phyloP scores from a whole-genome alignment of 2,329 filamentous ascomycete species.

The Trichophyton benhamiae region DNA sequence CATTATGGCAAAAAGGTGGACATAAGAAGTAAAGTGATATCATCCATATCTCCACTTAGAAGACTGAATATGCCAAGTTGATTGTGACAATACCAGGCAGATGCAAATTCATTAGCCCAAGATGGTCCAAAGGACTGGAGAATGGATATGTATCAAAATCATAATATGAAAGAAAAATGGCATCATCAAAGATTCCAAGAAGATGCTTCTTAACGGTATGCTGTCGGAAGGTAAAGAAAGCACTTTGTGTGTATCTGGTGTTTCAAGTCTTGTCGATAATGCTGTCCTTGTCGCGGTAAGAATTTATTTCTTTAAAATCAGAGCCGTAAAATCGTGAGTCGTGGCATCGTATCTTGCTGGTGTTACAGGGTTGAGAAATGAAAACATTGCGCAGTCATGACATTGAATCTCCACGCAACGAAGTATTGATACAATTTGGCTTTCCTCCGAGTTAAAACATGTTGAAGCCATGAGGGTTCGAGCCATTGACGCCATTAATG shows the following conservation, averaged over 20 bases:
- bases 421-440: conserved; percentile 2
- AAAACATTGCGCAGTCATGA: conserved; percentile 1
- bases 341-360: conserved; percentile 6
- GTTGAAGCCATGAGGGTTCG: conserved; percentile 8
- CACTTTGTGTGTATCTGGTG: neutral
- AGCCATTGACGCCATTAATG: conserved; percentile 9
- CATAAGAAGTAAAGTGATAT: conserved; percentile 2
- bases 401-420: neutral
- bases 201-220: conserved; percentile 5
- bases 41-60: neutral
- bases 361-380: conserved; percentile 6
- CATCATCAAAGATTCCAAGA: conserved; percentile 6
- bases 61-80: neutral
- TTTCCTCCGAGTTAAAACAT: conserved; percentile 8
- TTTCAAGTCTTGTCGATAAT: conserved; percentile 2
- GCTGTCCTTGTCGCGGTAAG: conserved; percentile 4
- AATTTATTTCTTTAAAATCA: conserved; percentile 6
- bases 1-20: conserved; percentile 2
- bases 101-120: neutral
- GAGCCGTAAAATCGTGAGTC: conserved; percentile 8
- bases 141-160: conserved; percentile 3
- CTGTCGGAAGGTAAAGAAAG: neutral
- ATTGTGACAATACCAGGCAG: neutral
- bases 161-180: conserved; percentile 1
- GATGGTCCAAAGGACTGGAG: neutral